Evolutionary conservation across 2,329 filamentous ascomycete genomes (phyloP), one percentile per base, ranked within the genome.

Genomic region (Aspergillus ochraceus): DNA sequence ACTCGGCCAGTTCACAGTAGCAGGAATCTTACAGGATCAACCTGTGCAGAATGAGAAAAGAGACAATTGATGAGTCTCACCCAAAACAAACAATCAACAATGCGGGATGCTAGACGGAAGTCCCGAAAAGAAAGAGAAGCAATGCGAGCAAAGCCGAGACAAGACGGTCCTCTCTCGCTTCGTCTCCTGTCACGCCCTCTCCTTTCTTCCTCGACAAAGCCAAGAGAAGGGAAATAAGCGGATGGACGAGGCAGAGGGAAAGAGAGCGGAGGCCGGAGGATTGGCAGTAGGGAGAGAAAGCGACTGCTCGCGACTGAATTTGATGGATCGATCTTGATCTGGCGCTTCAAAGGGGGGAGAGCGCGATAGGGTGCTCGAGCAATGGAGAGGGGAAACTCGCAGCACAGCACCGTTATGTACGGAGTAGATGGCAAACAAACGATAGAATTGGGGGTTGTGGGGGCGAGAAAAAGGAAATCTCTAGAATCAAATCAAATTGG

Each of bases 1-100:
- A 58, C 57, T 60, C 50, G 58, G 46, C 58, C 42, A 30, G 59
- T 55, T 54, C 58, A 59, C 52, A 46, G 17, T 49, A 46, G 50
- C 56, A 36, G 57, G 46, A 56, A 54, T 49, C 14, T n/a, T 42
- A 65, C 70, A 71, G 69, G 70, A 57, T 72, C 70, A 72, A 71
- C 70, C 70, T 64, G 64, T 55, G 55, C 54, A 66, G 66, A 47
- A 50, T 42, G 36, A 14, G 32, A 67, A 65, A 32, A 59, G 49
- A 45, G 51, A 22, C 22, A 8, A 49, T 53, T 22, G 52, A 57
- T 19, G 24, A 46, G 26, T 17, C 5, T 26, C 24, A 26, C 24
- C 12, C 54, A 52, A 19, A 52, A 36, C 54, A 53, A 57, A 47
- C 19, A 14, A 12, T 47, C 45, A 46, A 19, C 24, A 26, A 50